A percentile compares a stretch with the other conserved stretches of the same genome.
phyloP scores from a whole-genome alignment of 140 eudicot genomes.

The Bidens hawaiensis region DNA sequence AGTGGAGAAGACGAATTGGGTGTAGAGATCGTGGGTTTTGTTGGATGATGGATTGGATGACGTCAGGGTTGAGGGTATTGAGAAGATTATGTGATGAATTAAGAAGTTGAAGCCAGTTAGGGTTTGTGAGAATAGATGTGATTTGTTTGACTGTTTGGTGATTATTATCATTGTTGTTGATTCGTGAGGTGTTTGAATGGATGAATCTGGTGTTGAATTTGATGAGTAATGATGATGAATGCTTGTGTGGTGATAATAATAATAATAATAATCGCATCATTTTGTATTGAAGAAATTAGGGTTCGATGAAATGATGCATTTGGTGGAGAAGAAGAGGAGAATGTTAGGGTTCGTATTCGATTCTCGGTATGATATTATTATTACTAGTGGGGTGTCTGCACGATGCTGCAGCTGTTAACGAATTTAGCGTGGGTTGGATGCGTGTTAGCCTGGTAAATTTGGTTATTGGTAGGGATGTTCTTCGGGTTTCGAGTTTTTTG shows the following conservation, averaged over 20 bases:
- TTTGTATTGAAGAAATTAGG: neutral
- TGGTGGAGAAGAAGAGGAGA: neutral
- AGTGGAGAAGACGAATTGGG: constrained; percentile 57
- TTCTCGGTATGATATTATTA: neutral
- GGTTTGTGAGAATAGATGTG: constrained; percentile 43
- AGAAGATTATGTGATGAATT: constrained; percentile 51
- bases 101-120: constrained; percentile 53
- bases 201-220: constrained; percentile 22
- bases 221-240: constrained; percentile 3
- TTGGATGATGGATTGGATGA: constrained; percentile 61
- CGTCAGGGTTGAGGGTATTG: constrained; percentile 50
- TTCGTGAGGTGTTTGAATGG: constrained; percentile 24
- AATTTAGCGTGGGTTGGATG: too few relatives aligned
- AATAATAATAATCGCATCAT: constrained; percentile 31
- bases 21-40: constrained; percentile 38
- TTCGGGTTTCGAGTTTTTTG: too few relatives aligned
- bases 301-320: constrained; percentile 9
- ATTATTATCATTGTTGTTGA: too few relatives aligned
- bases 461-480: too few relatives aligned
- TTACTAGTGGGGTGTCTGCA: too few relatives aligned
- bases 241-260: constrained; percentile 4
- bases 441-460: too few relatives aligned
- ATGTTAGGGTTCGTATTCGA: too few relatives aligned
- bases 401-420: too few relatives aligned
- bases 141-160: constrained; percentile 41